phyloP scores from a whole-genome alignment of 225 moss, liverwort and hornwort genomes.

The Sphagnum tenellum region DNA sequence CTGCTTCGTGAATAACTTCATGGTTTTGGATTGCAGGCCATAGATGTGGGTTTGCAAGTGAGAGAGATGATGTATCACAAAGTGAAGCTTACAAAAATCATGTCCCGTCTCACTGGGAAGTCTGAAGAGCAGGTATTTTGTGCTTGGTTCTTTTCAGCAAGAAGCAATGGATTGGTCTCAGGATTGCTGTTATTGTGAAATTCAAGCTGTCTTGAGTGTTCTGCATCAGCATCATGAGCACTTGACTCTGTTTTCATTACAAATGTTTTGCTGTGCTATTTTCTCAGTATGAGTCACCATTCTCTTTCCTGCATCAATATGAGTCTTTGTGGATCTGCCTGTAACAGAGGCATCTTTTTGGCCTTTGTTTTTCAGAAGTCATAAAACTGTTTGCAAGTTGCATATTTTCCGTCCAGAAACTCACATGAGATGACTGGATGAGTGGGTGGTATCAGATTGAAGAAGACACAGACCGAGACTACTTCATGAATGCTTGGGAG shows the following conservation, averaged over 20 bases:
- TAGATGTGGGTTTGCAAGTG: slow-evolving; percentile 89
- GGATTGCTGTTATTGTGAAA: too few species aligned
- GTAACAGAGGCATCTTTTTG: neutral
- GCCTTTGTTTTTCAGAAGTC: neutral
- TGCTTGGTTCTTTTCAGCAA: neutral
- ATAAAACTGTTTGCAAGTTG: neutral
- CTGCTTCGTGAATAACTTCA: neutral
- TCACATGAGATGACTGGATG: neutral
- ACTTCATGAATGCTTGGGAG: slow-evolving; percentile 92
- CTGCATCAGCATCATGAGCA: too few species aligned
- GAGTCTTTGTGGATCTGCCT: too few species aligned
- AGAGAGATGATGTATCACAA: slow-evolving; percentile 99
- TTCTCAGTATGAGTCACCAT: too few species aligned
- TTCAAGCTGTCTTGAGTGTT: too few species aligned
- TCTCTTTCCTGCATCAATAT: too few species aligned
- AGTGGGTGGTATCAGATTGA: slow-evolving; percentile 39
- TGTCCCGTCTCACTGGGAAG: slow-evolving; percentile 89
- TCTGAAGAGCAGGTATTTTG: slow-evolving; percentile 48
- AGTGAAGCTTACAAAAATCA: slow-evolving; percentile 81
- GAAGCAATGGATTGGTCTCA: too few species aligned
- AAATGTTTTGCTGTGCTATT: too few species aligned
- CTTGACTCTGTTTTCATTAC: too few species aligned
- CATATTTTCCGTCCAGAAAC: too few species aligned
- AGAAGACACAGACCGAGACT: slow-evolving; percentile 78
- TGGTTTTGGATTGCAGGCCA: slow-evolving; percentile 31